phyloP scores from a whole-genome alignment of 305 asterid genomes.

The Salvia sclarea region DNA sequence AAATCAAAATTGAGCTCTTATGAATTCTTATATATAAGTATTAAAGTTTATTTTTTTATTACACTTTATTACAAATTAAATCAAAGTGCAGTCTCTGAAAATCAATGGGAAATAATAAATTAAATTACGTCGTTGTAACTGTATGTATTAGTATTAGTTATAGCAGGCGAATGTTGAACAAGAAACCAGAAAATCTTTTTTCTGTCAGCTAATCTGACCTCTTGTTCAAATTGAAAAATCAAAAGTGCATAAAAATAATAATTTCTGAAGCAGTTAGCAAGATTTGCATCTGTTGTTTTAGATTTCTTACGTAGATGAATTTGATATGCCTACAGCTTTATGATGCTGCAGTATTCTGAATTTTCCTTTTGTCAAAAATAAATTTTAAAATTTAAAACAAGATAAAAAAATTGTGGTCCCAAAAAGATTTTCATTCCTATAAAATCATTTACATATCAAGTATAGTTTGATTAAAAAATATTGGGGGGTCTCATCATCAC shows the following conservation, averaged over 20 bases:
- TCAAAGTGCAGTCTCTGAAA: background rate
- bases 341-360: constrained; percentile 21
- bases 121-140: background rate
- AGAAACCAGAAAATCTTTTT: constrained; percentile 27
- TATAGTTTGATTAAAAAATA: constrained; percentile 26
- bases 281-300: constrained; percentile 37
- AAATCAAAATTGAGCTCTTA: no score
- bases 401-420: constrained; percentile 42
- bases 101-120: background rate
- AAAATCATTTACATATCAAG: constrained; percentile 36
- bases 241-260: background rate
- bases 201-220: constrained; percentile 38
- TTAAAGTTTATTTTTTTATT: no score
- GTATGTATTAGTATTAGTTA: background rate
- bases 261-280: constrained; percentile 25
- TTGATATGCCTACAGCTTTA: constrained; percentile 26
- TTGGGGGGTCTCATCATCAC: constrained; percentile 16
- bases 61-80: no score
- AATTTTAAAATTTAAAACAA: background rate
- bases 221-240: constrained; percentile 12
- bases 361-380: constrained; percentile 20
- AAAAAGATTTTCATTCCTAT: constrained; percentile 35
- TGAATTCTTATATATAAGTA: no score
- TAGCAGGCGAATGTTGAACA: constrained; percentile 35
- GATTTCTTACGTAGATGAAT: constrained; percentile 45